Evolutionary conservation across 495 filamentous ascomycete genomes (phyloP).

Genomic region (Neurospora terricola): DNA sequence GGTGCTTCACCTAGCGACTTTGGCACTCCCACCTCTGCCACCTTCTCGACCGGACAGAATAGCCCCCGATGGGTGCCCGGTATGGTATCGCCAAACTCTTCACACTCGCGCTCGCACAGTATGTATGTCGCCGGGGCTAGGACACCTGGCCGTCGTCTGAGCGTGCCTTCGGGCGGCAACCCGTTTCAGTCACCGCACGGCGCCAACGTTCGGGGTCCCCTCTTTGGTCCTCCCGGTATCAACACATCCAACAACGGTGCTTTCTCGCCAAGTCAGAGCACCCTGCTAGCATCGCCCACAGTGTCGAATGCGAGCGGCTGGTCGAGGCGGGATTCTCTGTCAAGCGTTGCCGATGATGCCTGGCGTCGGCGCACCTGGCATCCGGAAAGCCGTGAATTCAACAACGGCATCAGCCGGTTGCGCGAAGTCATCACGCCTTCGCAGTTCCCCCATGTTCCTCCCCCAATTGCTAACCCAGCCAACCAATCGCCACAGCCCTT

Average conservation of each 20-base stretch:
- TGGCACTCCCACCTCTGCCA: slow-evolving; percentile 65
- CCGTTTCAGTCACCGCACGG: slow-evolving; percentile 63
- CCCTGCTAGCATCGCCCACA: slow-evolving; percentile 60
- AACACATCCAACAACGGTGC: slow-evolving; percentile 41
- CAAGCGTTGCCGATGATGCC: slow-evolving; percentile 57
- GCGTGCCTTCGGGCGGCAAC: slow-evolving; percentile 66
- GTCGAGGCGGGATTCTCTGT: slow-evolving; percentile 51
- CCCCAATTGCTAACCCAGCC: slow-evolving; percentile 34
- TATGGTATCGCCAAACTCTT: slow-evolving; percentile 58
- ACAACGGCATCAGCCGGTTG: slow-evolving; percentile 31
- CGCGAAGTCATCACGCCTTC: slow-evolving; percentile 46
- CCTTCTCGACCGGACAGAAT: slow-evolving; percentile 59
- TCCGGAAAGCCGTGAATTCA: slow-evolving; percentile 54
- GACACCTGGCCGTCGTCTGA: slow-evolving; percentile 64
- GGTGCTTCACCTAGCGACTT: slow-evolving; percentile 58
- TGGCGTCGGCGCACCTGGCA: slow-evolving; percentile 85
- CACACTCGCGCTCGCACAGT: slow-evolving; percentile 51
- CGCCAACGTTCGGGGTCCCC: slow-evolving; percentile 43
- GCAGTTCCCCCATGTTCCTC: slow-evolving; percentile 48
- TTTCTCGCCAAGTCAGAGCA: slow-evolving; percentile 42
- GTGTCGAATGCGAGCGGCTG: slow-evolving; percentile 48
- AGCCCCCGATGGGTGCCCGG: slow-evolving; percentile 61
- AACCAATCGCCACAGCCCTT: slow-evolving; percentile 29
- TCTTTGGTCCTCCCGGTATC: slow-evolving; percentile 44
- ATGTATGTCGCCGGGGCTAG: slow-evolving; percentile 55